These are phyloP conservation scores for Coelastrella sp. DNA, from an alignment of 139 green algal genomes.

Conservation along the genomic window DNA sequence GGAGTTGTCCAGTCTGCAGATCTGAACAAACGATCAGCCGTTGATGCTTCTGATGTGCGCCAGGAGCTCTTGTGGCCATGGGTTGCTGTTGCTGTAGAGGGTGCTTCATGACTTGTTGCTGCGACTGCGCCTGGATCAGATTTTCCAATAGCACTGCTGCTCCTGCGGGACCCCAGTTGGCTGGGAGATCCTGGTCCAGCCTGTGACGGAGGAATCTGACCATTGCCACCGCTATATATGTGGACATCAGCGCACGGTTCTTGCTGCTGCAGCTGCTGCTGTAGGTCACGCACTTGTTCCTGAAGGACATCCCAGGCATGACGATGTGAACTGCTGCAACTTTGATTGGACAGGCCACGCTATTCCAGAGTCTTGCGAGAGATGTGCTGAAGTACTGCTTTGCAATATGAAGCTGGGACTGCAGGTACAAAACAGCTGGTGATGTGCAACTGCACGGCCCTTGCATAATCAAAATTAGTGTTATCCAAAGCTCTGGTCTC, in stretches of 20 bases:
- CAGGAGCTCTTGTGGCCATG: not conserved
- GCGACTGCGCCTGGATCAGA: not conserved
- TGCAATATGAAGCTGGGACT: too few species aligned
- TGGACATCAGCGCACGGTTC: not conserved
- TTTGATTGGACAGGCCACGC: too few species aligned
- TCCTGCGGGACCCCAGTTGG: not conserved
- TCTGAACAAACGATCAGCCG: not conserved
- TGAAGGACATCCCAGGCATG: not conserved
- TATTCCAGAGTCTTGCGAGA: too few species aligned
- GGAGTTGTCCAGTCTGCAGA: conserved; percentile 11
- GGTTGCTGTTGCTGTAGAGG: conserved; percentile 17
- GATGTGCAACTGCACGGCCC: too few species aligned
- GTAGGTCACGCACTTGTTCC: conserved; percentile 16
- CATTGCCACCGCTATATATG: not conserved
- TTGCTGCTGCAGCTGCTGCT: conserved; percentile 8
- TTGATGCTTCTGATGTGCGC: not conserved
- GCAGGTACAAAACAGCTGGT: too few species aligned
- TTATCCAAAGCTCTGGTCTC: too few species aligned
- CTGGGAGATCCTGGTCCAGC: not conserved
- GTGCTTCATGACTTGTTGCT: not conserved
- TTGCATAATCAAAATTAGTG: too few species aligned
- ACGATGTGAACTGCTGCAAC: not conserved
- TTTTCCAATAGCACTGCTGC: not conserved
- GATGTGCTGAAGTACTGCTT: too few species aligned
- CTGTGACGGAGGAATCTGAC: not conserved